phyloP scores from a whole-genome alignment of 2,329 filamentous ascomycete species.

The Lecanoromycetidae sp. region DNA sequence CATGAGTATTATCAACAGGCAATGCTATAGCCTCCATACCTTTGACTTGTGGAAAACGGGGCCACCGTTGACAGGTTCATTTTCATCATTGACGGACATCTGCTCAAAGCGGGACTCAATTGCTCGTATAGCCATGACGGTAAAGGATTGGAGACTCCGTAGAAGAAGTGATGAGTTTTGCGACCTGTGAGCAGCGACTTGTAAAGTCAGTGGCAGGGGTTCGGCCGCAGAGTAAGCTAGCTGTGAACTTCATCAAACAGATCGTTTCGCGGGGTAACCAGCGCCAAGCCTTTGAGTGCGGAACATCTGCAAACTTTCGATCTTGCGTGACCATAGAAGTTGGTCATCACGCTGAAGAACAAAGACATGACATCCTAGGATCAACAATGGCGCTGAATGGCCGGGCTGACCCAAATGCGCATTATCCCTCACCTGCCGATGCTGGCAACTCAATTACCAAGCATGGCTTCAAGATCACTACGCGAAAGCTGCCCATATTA shows the following conservation, averaged over 20 bases:
- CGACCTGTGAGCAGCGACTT: too few relatives aligned
- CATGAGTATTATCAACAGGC: slow-evolving; percentile 16
- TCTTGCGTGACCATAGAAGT: not conserved
- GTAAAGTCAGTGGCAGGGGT: too few relatives aligned
- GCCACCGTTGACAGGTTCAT: slow-evolving; percentile 47
- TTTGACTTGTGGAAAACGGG: slow-evolving; percentile 60
- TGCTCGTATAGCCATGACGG: slow-evolving; percentile 57
- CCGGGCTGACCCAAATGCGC: not conserved
- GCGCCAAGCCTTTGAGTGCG: not conserved
- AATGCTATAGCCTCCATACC: slow-evolving; percentile 40
- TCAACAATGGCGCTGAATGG: slow-evolving; percentile 1
- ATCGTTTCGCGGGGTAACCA: slow-evolving; percentile 3
- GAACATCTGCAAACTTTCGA: too few relatives aligned
- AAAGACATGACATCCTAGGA: not conserved
- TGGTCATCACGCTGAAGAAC: not conserved
- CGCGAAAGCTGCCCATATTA: slow-evolving; percentile 86
- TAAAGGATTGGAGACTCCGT: not conserved
- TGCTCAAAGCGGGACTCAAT: slow-evolving; percentile 83
- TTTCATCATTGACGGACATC: slow-evolving; percentile 82
- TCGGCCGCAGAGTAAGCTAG: not conserved
- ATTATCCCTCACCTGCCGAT: slow-evolving; percentile 41
- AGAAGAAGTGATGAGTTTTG: too few relatives aligned
- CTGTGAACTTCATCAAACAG: not conserved
- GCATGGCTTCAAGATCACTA: slow-evolving; percentile 60
- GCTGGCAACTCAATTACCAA: slow-evolving; percentile 48